Base-by-base conservation (phyloP, 2,329 filamentous ascomycete species). In the Pseudocercospora fuligena region DNA sequence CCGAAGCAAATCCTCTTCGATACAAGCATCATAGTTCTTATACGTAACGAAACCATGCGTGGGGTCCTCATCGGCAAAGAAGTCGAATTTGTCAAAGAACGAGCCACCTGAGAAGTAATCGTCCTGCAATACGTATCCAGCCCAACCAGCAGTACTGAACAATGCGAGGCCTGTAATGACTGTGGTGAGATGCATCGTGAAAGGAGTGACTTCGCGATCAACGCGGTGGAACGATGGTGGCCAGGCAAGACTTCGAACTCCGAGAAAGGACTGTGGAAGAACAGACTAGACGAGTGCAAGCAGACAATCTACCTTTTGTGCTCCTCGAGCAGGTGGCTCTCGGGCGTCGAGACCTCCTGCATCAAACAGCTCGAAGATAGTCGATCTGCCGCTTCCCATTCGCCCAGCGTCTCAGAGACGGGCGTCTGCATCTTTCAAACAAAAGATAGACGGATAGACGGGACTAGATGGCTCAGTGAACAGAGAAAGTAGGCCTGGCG, bases 31-130 rank as follows among this genome's bases (percentile, higher is more conserved):
- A 60, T 84, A 82, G 70, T 86, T 81, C 62, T 89, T 84, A 73
- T 93, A 95, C 67, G 87, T 80, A 72, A 95, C 92, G 73, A 89
- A 92, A 33, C 92, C 92, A 69, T 89, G 73, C 1, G 92, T 95
- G 0, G 92, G 92, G 74, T 95, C 92, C 3, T 72, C 21, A 16
- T 66, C 80, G 7, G 82, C 84, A 70, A 79, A 86, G 76, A 87
- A 87, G 31, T 76, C 72, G 73, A 87, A 87, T 71, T 82, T 79
- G 70, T 82, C 79, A 73, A 86, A 86, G 73, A 87, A 87, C 65
- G 78, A 78, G 58, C 75, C 73, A 40, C 70, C 68, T 0, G 75
- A 71, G 54, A 78, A 79, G 73, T 85, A 85, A 72, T 85, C 82
- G 67, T 86, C 83, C 66, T 82, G 70, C 54, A 86, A 75, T 19